These are phyloP conservation scores for Deuterostichococcus epilithicus DNA, from an alignment of 139 green algal species.

Conservation along the genomic window DNA sequence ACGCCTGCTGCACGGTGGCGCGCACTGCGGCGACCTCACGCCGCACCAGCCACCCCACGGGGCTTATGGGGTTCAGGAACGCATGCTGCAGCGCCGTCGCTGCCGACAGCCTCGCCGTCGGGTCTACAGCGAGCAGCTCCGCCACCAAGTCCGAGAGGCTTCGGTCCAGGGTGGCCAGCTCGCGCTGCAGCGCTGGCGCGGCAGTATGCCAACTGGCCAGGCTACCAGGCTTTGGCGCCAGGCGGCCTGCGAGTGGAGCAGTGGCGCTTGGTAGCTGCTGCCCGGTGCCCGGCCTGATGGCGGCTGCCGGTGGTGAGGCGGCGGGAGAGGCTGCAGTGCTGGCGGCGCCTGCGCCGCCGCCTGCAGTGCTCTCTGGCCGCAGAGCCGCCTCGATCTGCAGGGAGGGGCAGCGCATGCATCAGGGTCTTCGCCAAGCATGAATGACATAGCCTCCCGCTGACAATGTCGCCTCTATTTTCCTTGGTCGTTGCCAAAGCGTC, in stretches of 20 bases:
- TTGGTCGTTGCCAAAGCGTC: neutral
- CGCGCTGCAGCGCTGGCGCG: neutral
- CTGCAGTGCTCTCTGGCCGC: too few species aligned
- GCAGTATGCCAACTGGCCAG: neutral
- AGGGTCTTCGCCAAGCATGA: neutral
- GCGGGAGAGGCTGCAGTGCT: neutral
- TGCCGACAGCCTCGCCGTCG: conserved; percentile 17
- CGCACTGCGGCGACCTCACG: too few species aligned
- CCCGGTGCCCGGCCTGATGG: neutral
- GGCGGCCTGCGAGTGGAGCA: neutral
- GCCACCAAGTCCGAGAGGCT: conserved; percentile 26
- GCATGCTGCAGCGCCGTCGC: conserved; percentile 33
- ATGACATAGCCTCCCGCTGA: neutral
- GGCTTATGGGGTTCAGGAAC: conserved; percentile 21
- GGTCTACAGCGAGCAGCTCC: conserved; percentile 33
- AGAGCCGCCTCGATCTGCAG: neutral
- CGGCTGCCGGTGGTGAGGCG: neutral
- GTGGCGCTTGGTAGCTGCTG: neutral
- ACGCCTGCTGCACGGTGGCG: too few species aligned
- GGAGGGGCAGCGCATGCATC: neutral
- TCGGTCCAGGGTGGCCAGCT: conserved; percentile 26
- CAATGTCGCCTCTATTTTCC: neutral
- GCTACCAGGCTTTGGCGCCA: neutral
- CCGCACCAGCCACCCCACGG: neutral
- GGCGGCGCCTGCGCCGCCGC: too few species aligned